phyloP scores from a whole-genome alignment of 495 filamentous ascomycete species.

The Penicillium salamii region DNA sequence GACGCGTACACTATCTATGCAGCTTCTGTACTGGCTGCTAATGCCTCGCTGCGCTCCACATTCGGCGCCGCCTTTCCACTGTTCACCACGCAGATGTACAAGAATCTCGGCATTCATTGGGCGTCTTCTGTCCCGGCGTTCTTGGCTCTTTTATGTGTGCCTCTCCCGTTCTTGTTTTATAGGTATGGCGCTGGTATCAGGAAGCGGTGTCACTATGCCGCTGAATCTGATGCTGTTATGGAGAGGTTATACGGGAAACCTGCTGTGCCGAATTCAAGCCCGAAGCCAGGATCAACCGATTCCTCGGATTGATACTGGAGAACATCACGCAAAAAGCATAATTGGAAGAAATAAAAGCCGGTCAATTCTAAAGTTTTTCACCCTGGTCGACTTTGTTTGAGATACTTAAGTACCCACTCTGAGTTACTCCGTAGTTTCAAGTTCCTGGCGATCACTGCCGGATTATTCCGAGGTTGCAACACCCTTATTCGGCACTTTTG shows the following conservation, averaged over 20 bases:
- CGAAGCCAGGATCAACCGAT: too few relatives aligned
- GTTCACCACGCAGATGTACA: constrained; percentile 74
- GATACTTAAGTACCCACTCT: too few relatives aligned
- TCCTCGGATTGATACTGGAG: too few relatives aligned
- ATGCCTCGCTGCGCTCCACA: constrained; percentile 58
- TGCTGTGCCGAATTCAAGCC: background rate
- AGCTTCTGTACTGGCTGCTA: constrained; percentile 71
- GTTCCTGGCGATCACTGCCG: too few relatives aligned
- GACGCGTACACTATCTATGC: constrained; percentile 70
- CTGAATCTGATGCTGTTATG: background rate
- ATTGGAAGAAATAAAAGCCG: too few relatives aligned
- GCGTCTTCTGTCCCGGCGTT: constrained; percentile 72
- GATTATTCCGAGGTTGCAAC: too few relatives aligned
- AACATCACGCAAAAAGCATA: too few relatives aligned
- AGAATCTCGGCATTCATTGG: constrained; percentile 72
- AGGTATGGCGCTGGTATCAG: constrained; percentile 51
- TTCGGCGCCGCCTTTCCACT: constrained; percentile 77
- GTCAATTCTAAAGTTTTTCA: too few relatives aligned
- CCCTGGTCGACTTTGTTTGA: too few relatives aligned
- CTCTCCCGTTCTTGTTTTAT: constrained; percentile 72
- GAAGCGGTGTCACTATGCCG: background rate
- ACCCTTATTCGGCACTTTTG: too few relatives aligned
- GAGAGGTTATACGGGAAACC: background rate
- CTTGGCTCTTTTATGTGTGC: constrained; percentile 64
- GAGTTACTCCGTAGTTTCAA: too few relatives aligned